Percentiles rank a stretch among this genome's conserved stretches.
These are phyloP conservation scores for Alternaria triticina DNA, from an alignment of 2,329 filamentous ascomycete genomes.

Conservation along the genomic window DNA sequence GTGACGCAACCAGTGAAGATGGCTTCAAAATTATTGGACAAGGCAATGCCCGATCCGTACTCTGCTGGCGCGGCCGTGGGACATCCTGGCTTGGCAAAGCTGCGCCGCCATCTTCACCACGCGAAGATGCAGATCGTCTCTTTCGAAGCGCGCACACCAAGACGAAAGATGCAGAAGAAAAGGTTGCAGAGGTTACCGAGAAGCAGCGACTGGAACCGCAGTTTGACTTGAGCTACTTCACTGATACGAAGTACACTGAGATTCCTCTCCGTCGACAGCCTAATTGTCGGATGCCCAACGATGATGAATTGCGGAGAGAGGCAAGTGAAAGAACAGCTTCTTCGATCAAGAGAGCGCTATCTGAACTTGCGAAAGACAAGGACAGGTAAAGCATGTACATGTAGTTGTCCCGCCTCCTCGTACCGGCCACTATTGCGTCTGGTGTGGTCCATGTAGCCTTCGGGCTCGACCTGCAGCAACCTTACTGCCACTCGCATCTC, in stretches of 20 bases:
- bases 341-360: too few relatives aligned
- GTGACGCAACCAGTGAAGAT: too few relatives aligned
- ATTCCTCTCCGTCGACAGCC: not conserved
- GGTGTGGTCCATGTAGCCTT: not conserved
- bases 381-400: not conserved
- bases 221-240: not conserved
- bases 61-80: constrained; percentile 49
- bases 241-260: not conserved
- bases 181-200: not conserved
- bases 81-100: constrained; percentile 33
- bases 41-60: constrained; percentile 53
- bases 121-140: constrained; percentile 1
- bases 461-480: not conserved
- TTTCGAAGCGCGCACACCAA: not conserved
- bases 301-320: not conserved
- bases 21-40: constrained; percentile 43
- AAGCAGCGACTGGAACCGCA: not conserved
- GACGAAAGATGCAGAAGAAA: not conserved
- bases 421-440: not conserved
- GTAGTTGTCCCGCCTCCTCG: not conserved
- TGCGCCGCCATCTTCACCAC: not conserved
- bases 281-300: not conserved
- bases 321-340: not conserved
- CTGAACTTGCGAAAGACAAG: too few relatives aligned
- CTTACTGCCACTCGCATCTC: not conserved